A percentile compares a stretch with the other conserved stretches of the same genome.
phyloP scores from a whole-genome alignment of 2,329 filamentous ascomycete species.

The Didymella arachidicola region DNA sequence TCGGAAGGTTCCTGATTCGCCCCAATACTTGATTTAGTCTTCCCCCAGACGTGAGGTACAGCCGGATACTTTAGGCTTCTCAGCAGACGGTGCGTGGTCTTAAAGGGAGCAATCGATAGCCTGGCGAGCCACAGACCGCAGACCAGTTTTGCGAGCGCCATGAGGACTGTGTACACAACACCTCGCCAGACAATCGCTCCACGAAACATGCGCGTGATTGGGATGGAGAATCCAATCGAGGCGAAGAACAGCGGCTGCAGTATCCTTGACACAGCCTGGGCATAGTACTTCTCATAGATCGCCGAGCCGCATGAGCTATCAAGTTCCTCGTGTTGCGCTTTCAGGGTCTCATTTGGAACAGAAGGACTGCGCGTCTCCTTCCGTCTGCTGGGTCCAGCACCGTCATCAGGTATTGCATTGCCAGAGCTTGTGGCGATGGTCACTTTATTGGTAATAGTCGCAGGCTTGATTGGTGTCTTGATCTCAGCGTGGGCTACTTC shows the following conservation, averaged over 20 bases:
- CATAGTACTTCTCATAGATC: slow-evolving; percentile 59
- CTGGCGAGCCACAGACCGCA: slow-evolving; percentile 54
- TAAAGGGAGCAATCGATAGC: slow-evolving; percentile 35
- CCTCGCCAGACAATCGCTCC: slow-evolving; percentile 74
- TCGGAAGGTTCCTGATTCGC: not conserved
- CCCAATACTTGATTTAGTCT: not conserved
- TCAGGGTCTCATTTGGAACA: not conserved
- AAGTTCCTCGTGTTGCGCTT: not conserved
- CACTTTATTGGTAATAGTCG: slow-evolving; percentile 1
- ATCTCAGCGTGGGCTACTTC: slow-evolving; percentile 41
- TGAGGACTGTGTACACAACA: slow-evolving; percentile 74
- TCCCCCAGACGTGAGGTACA: slow-evolving; percentile 39
- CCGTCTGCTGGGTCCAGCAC: not conserved
- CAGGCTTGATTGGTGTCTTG: not conserved
- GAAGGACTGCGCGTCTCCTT: not conserved
- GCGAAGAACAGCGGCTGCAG: slow-evolving; percentile 78
- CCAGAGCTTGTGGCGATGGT: no score
- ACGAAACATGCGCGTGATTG: slow-evolving; percentile 73
- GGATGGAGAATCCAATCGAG: slow-evolving; percentile 79
- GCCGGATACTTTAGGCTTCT: slow-evolving; percentile 30
- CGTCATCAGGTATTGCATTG: not conserved
- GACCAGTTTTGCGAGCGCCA: slow-evolving; percentile 62
- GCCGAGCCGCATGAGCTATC: slow-evolving; percentile 29
- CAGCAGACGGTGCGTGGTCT: slow-evolving; percentile 13
- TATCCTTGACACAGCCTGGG: slow-evolving; percentile 58